Evolutionary conservation across 306 rosid species (phyloP), one percentile per base, ranked within the genome.

Genomic region (Cicer chorassanicum): DNA sequence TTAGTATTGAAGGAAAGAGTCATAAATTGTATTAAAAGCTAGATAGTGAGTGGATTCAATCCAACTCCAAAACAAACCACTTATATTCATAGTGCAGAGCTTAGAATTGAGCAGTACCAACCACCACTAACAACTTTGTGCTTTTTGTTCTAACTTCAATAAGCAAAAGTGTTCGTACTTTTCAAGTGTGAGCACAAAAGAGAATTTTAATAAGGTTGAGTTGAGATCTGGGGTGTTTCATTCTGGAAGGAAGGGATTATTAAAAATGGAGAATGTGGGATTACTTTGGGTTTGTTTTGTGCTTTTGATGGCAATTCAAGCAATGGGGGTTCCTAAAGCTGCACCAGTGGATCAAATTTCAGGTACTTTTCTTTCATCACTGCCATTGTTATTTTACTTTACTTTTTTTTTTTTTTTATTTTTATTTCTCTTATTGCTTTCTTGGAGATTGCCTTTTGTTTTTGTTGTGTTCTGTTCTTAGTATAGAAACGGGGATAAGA

Each of bases 241-340:
- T 40, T 16, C 53, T 43, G 38, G 15, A 43, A 43, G 6, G 15
- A 7, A 19, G 2, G 29, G 6, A 18, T 1, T 10, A 14, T 5
- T 18, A 11, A 11, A 62, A 41, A 81, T 81, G 84, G 68, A 57
- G 11, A 81, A 45, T 82, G 60, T 76, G 45, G 65, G 75, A 19
- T 2, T 61, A 24, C 0, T 80, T 61, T 81, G 68, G 24, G 0
- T 80, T 51, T 80, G 45, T 59, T 39, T 8, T 74, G 34, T 61
- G 18, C 15, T 61, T 15, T 55, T 74, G 13, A 46, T 50, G 61
- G 62, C 50, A 50, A 75, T 57, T 12, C 29, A 11, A 60, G 73
- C 50, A 65, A 42, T 72, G 69, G 74, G 16, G 43, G 6, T 66
- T 65, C 56, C 51, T 15, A 29, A 6, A 49, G 4, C 9, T 73